Evolutionary conservation across 2,329 filamentous ascomycete species (phyloP), one percentile per base, ranked within the genome.

Genomic region (Diplodia corticola): DNA sequence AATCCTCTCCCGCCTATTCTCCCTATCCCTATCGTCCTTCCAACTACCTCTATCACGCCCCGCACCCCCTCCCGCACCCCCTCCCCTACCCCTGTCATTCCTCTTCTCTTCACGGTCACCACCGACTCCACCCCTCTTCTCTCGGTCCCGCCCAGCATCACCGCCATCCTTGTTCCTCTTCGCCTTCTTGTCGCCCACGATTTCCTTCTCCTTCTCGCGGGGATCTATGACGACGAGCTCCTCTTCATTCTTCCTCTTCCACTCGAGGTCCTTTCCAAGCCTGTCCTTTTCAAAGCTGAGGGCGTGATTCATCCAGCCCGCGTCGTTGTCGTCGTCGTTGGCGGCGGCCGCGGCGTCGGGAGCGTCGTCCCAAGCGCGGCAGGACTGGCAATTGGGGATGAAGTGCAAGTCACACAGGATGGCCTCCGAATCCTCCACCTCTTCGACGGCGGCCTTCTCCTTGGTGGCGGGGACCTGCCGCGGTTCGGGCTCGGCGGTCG

Each of bases 191-290:
- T 86, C 60, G 6, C 59, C 65, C 75, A 86, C 87, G 46, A 96
- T 82, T 46, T 89, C 89, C 74, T 87, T 88, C 51, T 91, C 90
- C 76, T 91, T 92, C 76, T 93, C 92, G 66, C 92, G 83, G 1
- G 93, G 93, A 80, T 99, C 95, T 77, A 98, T 97, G 3, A 98
- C 93, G 50, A 97, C 78, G 73, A 97, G 92, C 67, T 97, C 93
- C 73, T 95, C 92, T 64, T 66, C 64, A 10, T 94, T 93, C 78
- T 95, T 93, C 79, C 88, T 89, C 75, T 94, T 92, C 85, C 95
- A 97, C 63, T 86, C 92, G 63, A 98, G 79, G 78, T 98, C 88
- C 75, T 98, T 98, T 22, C 95, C 95, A 5, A 97, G 79, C 69
- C 89, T 91, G 72, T 98, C 95, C 68, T 93, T 95, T 44, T 90